These are phyloP conservation scores for Aspergillus ustus DNA, from an alignment of 2,329 filamentous ascomycete genomes.

Conservation along the genomic window DNA sequence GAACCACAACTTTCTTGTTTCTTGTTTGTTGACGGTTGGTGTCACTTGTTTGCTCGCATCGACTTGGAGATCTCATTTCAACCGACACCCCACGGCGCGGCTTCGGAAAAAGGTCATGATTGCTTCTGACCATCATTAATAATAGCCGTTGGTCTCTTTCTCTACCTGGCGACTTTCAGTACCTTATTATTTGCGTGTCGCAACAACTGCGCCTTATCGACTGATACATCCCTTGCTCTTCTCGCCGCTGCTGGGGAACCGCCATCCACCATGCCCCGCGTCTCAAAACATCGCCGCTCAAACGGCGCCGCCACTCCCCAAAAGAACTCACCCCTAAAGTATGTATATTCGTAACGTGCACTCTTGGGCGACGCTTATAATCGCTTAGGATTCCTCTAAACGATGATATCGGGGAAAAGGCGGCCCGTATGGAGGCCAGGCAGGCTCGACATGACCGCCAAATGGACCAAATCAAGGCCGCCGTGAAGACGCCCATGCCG, in stretches of 20 bases:
- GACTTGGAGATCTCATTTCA: not conserved
- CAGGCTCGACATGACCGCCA: constrained; percentile 88
- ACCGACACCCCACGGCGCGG: constrained; percentile 14
- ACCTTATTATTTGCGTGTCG: not conserved
- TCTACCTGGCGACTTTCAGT: not conserved
- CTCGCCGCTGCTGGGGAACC: constrained; percentile 26
- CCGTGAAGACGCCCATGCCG: constrained; percentile 56
- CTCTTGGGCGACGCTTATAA: constrained; percentile 16
- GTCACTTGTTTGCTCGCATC: constrained; percentile 21
- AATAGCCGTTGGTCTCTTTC: not conserved
- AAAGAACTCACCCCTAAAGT: constrained; percentile 57
- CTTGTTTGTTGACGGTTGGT: constrained; percentile 35
- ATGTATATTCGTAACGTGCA: constrained; percentile 25
- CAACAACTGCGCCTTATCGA: constrained; percentile 6
- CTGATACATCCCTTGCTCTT: constrained; percentile 26
- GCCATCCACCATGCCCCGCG: constrained; percentile 58
- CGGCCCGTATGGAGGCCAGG: constrained; percentile 81
- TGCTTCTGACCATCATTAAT: not conserved
- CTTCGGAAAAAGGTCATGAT: constrained; percentile 7
- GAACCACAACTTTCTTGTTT: constrained; percentile 48
- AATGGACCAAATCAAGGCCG: constrained; percentile 87
- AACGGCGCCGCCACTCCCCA: constrained; percentile 56
- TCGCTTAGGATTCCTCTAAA: constrained; percentile 82
- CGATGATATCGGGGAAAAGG: constrained; percentile 92
- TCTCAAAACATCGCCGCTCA: constrained; percentile 52